Conservation (phyloP, 345 rosid genomes). For the Hypericum androsaemum region DNA sequence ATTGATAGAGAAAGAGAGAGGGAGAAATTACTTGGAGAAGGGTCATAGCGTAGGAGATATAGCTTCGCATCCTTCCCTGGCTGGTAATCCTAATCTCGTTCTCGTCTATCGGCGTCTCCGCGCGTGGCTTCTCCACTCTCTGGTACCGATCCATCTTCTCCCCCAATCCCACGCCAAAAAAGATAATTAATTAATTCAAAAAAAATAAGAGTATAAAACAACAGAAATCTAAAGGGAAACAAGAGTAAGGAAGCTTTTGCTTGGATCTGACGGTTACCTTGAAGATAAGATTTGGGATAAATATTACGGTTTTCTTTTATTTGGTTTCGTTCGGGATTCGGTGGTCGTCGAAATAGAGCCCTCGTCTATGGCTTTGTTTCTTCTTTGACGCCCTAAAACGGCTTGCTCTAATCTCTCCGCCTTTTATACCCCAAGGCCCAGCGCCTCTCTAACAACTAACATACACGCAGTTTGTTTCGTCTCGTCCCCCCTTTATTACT, state of each 20-base stretch:
- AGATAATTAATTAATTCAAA: not conserved
- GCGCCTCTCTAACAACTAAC: no score
- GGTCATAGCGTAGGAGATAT: slow-evolving; percentile 38
- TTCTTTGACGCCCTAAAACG: slow-evolving; percentile 22
- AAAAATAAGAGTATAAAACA: not conserved
- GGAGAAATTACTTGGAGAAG: slow-evolving; percentile 30
- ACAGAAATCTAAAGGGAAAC: slow-evolving; percentile 4
- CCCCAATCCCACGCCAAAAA: not conserved
- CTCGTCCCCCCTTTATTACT: no score
- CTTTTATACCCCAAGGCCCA: no score
- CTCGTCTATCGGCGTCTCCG: slow-evolving; percentile 35
- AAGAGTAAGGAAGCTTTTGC: no score
- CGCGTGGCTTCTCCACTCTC: slow-evolving; percentile 41
- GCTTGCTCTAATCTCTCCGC: not conserved
- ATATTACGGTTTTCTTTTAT: not conserved
- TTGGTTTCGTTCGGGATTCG: no score
- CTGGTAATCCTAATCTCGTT: slow-evolving; percentile 43
- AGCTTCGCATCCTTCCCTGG: slow-evolving; percentile 41
- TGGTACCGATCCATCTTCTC: slow-evolving; percentile 42
- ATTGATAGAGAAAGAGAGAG: not conserved
- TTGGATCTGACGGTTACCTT: slow-evolving; percentile 15
- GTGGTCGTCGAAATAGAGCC: slow-evolving; percentile 33
- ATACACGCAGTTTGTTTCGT: no score
- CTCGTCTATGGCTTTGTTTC: slow-evolving; percentile 62
- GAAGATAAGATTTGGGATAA: not conserved